Evolutionary conservation across 129 eudicot genomes (phyloP).

Genomic region (Apium graveolens): DNA sequence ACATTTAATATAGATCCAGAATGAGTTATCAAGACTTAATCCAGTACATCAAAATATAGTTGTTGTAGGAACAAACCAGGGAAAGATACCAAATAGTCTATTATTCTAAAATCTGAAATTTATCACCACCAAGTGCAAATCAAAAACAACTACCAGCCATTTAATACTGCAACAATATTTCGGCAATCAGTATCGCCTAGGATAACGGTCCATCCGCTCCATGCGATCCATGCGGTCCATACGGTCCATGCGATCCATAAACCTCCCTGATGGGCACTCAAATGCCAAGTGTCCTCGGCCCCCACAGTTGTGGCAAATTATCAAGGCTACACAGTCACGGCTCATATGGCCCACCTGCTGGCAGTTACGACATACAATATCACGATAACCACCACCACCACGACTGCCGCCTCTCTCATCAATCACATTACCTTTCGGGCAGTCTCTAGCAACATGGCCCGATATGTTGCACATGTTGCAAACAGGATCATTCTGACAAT

Average conservation of each 20-base stretch:
- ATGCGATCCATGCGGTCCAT: background rate
- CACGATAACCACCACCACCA: constrained; percentile 52
- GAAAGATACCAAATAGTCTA: background rate
- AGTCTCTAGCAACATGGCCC: constrained; percentile 79
- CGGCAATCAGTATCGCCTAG: constrained; percentile 62
- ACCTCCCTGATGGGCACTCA: constrained; percentile 88
- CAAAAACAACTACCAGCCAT: background rate
- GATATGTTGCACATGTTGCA: constrained; percentile 77
- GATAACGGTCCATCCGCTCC: constrained; percentile 49
- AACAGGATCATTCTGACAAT: constrained; percentile 80
- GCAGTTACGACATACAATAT: constrained; percentile 77
- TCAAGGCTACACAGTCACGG: constrained; percentile 69
- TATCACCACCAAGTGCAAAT: constrained; percentile 3
- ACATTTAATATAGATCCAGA: background rate
- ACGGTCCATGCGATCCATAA: constrained; percentile 28
- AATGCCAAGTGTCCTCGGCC: constrained; percentile 90
- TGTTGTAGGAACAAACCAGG: background rate
- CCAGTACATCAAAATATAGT: background rate
- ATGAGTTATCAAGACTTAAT: background rate
- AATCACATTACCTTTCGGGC: constrained; percentile 52
- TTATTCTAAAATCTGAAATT: constrained; percentile 13
- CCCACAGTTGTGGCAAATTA: constrained; percentile 90
- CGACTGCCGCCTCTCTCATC: constrained; percentile 46
- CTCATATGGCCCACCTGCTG: constrained; percentile 94
- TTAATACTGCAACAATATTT: background rate